Evolutionary conservation across 805 yeast genomes (phyloP).

Genomic region (Wickerhamomyces strasburgensis): DNA sequence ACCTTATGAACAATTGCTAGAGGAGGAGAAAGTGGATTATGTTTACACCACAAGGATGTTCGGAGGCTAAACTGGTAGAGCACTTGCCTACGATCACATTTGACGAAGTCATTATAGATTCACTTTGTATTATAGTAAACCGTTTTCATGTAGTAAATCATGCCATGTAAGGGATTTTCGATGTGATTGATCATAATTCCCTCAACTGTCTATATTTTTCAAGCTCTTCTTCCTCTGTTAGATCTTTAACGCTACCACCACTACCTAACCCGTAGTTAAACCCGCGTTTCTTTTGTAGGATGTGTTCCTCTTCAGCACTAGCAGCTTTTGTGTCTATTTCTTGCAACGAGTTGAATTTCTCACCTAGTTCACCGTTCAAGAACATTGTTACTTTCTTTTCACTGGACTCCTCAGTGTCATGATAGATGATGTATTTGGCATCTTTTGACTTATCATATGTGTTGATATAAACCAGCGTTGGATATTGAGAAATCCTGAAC

Average conservation of each 20-base stretch:
- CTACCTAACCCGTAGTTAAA: constrained; percentile 14
- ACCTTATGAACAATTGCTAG: not conserved
- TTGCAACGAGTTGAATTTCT: constrained; percentile 6
- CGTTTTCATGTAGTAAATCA: too few relatives aligned
- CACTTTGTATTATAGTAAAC: too few relatives aligned
- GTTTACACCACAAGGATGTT: not conserved
- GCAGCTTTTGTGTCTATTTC: constrained; percentile 11
- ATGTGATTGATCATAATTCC: constrained; percentile 13
- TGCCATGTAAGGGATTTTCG: too few relatives aligned
- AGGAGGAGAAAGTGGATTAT: not conserved
- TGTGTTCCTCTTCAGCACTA: constrained; percentile 15
- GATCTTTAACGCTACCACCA: constrained; percentile 16
- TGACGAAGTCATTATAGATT: too few relatives aligned
- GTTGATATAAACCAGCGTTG: constrained; percentile 27
- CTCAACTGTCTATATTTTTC: constrained; percentile 19
- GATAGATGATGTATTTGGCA: constrained; percentile 4
- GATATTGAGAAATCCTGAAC: constrained; percentile 27
- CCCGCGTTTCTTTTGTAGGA: constrained; percentile 4
- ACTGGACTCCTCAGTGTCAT: constrained; percentile 17
- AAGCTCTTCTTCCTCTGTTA: constrained; percentile 16
- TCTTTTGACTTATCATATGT: constrained; percentile 10
- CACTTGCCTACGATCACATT: too few relatives aligned
- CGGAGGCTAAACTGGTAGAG: not conserved
- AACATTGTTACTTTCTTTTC: constrained; percentile 25
- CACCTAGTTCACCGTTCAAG: constrained; percentile 27